phyloP scores from a whole-genome alignment of 495 filamentous ascomycete genomes.

The Daldinia loculata region DNA sequence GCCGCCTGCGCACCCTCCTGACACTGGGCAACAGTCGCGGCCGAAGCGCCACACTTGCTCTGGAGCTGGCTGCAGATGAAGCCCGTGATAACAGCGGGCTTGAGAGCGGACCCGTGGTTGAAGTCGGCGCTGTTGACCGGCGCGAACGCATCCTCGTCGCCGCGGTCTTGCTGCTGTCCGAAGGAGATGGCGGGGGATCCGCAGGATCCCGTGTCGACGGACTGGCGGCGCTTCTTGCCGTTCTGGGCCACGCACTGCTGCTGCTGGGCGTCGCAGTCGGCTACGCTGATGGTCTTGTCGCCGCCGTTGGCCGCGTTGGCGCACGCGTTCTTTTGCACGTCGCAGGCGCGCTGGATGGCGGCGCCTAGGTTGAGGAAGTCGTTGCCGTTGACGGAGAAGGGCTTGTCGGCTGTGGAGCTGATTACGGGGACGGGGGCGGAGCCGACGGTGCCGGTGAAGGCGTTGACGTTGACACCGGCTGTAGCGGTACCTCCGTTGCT shows the following conservation, averaged over 20 bases:
- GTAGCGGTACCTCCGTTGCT: constrained; percentile 12
- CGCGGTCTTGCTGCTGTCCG: constrained; percentile 61
- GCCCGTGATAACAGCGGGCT: constrained; percentile 61
- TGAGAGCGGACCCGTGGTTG: constrained; percentile 66
- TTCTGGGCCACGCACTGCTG: constrained; percentile 53
- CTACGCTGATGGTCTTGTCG: constrained; percentile 45
- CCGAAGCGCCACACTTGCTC: constrained; percentile 61
- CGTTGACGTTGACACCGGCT: constrained; percentile 59
- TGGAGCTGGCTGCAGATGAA: constrained; percentile 66
- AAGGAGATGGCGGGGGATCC: constrained; percentile 64
- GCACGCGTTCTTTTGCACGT: constrained; percentile 66
- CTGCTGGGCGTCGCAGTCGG: constrained; percentile 61
- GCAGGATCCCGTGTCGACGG: constrained; percentile 59
- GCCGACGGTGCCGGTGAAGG: constrained; percentile 65
- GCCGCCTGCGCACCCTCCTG: constrained; percentile 55
- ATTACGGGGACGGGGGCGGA: constrained; percentile 60
- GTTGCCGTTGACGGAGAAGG: constrained; percentile 64
- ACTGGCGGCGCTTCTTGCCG: constrained; percentile 41
- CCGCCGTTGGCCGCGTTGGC: constrained; percentile 64
- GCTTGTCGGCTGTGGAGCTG: constrained; percentile 54
- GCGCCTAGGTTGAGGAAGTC: constrained; percentile 61
- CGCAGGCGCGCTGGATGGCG: constrained; percentile 62
- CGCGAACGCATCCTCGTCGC: constrained; percentile 60
- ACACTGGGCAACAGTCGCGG: constrained; percentile 58
- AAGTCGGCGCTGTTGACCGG: constrained; percentile 61